phyloP scores from a whole-genome alignment of 257 asterid species.

The Penstemon barbatus region DNA sequence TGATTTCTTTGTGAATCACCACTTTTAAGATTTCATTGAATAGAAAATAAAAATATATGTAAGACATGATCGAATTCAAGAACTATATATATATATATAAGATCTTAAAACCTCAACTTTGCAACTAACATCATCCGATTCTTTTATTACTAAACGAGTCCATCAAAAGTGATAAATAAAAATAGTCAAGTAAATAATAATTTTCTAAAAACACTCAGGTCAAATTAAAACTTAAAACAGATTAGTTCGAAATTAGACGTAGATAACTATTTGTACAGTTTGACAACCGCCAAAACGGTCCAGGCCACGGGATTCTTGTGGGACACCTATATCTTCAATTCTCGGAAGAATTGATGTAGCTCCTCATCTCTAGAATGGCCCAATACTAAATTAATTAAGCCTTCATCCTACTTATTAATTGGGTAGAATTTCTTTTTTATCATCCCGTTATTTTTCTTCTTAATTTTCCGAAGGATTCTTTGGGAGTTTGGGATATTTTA shows the following conservation, averaged over 20 bases:
- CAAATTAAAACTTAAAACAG: neutral
- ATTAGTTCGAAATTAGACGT: neutral
- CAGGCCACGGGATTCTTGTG: constrained; percentile 52
- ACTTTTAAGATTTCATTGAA: too few relatives aligned
- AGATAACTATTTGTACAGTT: constrained; percentile 19
- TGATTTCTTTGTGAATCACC: too few relatives aligned
- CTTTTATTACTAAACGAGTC: too few relatives aligned
- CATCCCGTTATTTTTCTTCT: neutral
- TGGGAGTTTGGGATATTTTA: constrained; percentile 1
- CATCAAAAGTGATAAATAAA: too few relatives aligned
- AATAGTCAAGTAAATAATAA: neutral
- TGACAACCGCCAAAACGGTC: constrained; percentile 60
- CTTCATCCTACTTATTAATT: neutral
- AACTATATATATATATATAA: too few relatives aligned
- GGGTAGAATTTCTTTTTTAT: neutral
- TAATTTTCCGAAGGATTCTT: neutral
- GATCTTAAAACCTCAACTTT: too few relatives aligned
- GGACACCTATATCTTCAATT: neutral
- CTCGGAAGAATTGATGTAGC: constrained; percentile 21
- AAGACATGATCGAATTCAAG: too few relatives aligned
- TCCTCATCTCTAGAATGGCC: constrained; percentile 26
- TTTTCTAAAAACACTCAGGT: neutral
- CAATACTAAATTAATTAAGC: neutral
- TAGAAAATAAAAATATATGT: too few relatives aligned
- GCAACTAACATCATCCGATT: too few relatives aligned